phyloP scores from a whole-genome alignment of 2,329 filamentous ascomycete species.

The Sarocladium brachiariae region DNA sequence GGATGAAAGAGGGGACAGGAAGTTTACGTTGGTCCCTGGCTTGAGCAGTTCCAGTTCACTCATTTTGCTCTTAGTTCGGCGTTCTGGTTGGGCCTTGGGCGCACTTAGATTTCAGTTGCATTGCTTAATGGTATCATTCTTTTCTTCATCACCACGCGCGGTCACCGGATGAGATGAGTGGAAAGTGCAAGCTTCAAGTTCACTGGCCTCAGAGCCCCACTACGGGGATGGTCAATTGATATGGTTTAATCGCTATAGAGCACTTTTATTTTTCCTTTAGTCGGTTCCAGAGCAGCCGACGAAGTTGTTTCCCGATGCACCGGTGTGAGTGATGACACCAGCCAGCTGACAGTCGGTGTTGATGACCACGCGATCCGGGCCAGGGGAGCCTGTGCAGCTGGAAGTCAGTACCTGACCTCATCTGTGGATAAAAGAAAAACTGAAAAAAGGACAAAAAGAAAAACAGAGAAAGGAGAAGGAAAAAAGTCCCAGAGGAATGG shows the following conservation, averaged over 20 bases:
- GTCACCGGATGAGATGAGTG: neutral
- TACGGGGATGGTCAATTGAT: too few species aligned
- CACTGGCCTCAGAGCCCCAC: too few species aligned
- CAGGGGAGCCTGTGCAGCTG: constrained; percentile 35
- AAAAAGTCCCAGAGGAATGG: neutral
- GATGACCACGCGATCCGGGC: constrained; percentile 61
- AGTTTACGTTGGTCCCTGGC: too few species aligned
- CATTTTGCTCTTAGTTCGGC: constrained; percentile 1
- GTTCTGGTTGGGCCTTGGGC: constrained; percentile 1
- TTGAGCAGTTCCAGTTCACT: constrained; percentile 3
- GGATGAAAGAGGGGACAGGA: too few species aligned
- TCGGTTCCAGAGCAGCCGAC: constrained; percentile 44
- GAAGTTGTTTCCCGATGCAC: constrained; percentile 61
- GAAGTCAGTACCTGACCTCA: neutral
- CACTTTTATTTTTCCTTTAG: constrained; percentile 1
- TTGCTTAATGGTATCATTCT: constrained; percentile 4
- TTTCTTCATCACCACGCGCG: neutral
- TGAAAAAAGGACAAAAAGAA: too few species aligned
- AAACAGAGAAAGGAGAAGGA: neutral
- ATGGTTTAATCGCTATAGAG: neutral
- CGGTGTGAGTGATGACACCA: constrained; percentile 63
- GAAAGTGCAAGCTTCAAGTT: neutral
- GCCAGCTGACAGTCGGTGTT: constrained; percentile 46
- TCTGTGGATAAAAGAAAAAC: too few species aligned
- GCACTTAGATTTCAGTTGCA: neutral